These are phyloP conservation scores for Trametes meyenii DNA, from an alignment of 768 basidiomycete species.

Conservation along the genomic window DNA sequence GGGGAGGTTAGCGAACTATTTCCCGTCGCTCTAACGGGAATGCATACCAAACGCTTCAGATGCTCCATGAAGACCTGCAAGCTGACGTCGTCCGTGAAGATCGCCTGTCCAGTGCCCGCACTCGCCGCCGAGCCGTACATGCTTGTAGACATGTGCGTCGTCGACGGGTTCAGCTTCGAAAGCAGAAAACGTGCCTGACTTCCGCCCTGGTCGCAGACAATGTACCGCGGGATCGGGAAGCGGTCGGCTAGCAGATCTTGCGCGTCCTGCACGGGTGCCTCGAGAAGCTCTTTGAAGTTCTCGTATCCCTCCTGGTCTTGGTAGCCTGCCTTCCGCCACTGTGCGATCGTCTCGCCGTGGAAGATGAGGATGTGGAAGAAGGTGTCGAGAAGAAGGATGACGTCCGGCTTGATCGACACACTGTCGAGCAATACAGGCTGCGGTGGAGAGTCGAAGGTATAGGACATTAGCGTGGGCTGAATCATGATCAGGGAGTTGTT, in stretches of 20 bases:
- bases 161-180: slow-evolving; percentile 95
- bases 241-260: slow-evolving; percentile 96
- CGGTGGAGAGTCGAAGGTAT: slow-evolving; percentile 88
- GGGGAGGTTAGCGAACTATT: not conserved
- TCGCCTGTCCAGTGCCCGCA: slow-evolving; percentile 79
- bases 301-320: slow-evolving; percentile 99
- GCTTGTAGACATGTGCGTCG: slow-evolving; percentile 91
- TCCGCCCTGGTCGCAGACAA: slow-evolving; percentile 97
- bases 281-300: slow-evolving; percentile 94
- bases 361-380: slow-evolving; percentile 99
- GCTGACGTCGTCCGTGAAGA: slow-evolving; percentile 99
- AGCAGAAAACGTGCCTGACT: slow-evolving; percentile 98
- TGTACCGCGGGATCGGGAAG: slow-evolving; percentile 96
- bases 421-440: slow-evolving; percentile 97
- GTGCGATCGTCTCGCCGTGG: slow-evolving; percentile 96
- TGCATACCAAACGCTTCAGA: slow-evolving; percentile 83
- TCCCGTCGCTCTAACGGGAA: not conserved
- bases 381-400: slow-evolving; percentile 94
- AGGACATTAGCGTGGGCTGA: slow-evolving; percentile 98
- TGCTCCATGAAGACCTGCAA: slow-evolving; percentile 98
- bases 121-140: slow-evolving; percentile 84
- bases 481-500: slow-evolving; percentile 99
- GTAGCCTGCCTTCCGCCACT: slow-evolving; percentile 98
- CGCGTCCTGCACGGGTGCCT: slow-evolving; percentile 85
- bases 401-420: slow-evolving; percentile 96